A percentile compares a stretch with the other conserved stretches of the same genome.
Conservation (phyloP, 441 rosid genomes). For the Arabidopsis hybrid region DNA sequence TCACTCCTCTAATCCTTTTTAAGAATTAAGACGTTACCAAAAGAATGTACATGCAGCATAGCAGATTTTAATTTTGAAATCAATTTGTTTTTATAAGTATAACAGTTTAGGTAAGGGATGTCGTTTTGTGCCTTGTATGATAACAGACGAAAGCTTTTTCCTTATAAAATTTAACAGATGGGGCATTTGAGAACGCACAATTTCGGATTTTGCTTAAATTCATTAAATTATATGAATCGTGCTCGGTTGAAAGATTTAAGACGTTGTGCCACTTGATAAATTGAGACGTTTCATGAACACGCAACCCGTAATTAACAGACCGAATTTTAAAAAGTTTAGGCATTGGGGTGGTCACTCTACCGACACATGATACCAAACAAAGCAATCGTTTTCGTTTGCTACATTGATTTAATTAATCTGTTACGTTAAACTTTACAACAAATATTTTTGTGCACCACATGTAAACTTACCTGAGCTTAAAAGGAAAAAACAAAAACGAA, state of each 20-base stretch:
- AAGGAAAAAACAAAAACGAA: not conserved
- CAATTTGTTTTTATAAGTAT: not conserved
- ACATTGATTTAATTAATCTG: not conserved
- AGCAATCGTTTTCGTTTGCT: slow-evolving; percentile 40
- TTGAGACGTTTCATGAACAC: slow-evolving; percentile 34
- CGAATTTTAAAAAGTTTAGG: slow-evolving; percentile 20
- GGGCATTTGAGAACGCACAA: slow-evolving; percentile 11
- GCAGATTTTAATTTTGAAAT: not conserved
- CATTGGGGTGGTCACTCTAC: slow-evolving; percentile 32
- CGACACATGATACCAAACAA: slow-evolving; percentile 35
- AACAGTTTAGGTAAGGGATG: not conserved
- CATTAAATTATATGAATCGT: slow-evolving; percentile 32
- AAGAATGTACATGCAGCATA: not conserved
- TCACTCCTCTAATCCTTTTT: not conserved
- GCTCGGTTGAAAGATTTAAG: slow-evolving; percentile 38
- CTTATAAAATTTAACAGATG: not conserved
- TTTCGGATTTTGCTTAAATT: not conserved
- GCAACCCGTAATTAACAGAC: slow-evolving; percentile 21
- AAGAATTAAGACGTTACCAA: not conserved
- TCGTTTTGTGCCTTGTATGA: slow-evolving; percentile 14
- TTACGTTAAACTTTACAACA: not conserved
- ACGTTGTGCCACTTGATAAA: slow-evolving; percentile 35
- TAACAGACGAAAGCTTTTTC: not conserved
- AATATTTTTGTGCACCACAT: not conserved
- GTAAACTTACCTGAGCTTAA: too few relatives aligned